phyloP scores from a whole-genome alignment of 2,329 filamentous ascomycete genomes.

The Gremmenia infestans region DNA sequence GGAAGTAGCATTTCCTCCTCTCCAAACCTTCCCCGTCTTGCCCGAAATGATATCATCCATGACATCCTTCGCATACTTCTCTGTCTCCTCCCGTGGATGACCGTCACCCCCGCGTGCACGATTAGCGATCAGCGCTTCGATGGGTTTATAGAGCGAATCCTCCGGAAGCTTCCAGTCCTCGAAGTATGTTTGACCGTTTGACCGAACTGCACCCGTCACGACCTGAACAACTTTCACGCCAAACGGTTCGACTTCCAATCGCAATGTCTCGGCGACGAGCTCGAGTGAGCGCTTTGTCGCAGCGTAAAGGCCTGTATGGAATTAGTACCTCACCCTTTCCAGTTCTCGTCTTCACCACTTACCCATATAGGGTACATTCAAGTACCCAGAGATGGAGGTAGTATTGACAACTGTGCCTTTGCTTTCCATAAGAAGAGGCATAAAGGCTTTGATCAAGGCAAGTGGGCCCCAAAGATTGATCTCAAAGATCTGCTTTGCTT shows the following conservation, averaged over 20 bases:
- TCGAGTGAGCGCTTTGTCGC: conserved; percentile 1
- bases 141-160: conserved; percentile 6
- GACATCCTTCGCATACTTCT: neutral
- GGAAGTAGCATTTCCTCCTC: neutral
- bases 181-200: conserved; percentile 10
- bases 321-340: neutral
- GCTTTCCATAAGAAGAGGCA: conserved; percentile 12
- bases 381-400: conserved; percentile 29
- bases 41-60: neutral
- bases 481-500: conserved; percentile 27
- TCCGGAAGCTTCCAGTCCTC: conserved; percentile 4
- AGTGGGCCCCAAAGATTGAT: conserved; percentile 29
- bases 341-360: neutral
- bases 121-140: neutral
- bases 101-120: neutral
- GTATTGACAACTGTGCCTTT: conserved; percentile 39
- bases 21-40: conserved; percentile 2
- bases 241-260: conserved; percentile 14
- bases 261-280: conserved; percentile 7
- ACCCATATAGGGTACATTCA: conserved; percentile 2
- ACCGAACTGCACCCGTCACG: conserved; percentile 11
- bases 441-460: conserved; percentile 27
- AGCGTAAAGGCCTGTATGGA: neutral
- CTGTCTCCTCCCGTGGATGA: neutral
- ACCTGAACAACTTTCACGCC: conserved; percentile 11